phyloP scores from a whole-genome alignment of 805 yeast genomes.

The Kuraishia borneana region DNA sequence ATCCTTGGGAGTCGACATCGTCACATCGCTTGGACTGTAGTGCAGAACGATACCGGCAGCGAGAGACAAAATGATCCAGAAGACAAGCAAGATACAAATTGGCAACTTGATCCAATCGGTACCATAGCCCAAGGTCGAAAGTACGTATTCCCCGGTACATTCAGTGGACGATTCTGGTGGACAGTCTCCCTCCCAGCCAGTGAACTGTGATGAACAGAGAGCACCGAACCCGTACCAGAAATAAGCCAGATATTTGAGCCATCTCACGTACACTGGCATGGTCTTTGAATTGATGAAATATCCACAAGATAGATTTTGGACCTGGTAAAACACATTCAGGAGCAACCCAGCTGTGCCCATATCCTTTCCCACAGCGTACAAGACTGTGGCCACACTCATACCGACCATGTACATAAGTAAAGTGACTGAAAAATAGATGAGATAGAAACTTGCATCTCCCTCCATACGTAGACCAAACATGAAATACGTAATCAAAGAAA shows the following conservation, averaged over 20 bases:
- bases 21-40: constrained; percentile 32
- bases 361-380: constrained; percentile 41
- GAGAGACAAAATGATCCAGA: constrained; percentile 38
- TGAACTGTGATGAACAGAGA: constrained; percentile 43
- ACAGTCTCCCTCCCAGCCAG: constrained; percentile 46
- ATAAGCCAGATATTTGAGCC: constrained; percentile 63
- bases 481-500: constrained; percentile 47
- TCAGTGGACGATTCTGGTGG: constrained; percentile 21
- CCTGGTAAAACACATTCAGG: constrained; percentile 42
- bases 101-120: constrained; percentile 50
- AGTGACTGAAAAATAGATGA: constrained; percentile 40
- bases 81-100: constrained; percentile 36
- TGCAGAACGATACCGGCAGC: constrained; percentile 30
- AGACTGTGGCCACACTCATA: constrained; percentile 33
- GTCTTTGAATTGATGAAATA: constrained; percentile 56
- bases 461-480: constrained; percentile 52
- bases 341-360: constrained; percentile 42
- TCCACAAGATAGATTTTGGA: constrained; percentile 66
- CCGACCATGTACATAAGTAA: constrained; percentile 38
- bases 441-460: constrained; percentile 30
- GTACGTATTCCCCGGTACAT: constrained; percentile 38
- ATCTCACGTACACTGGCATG: constrained; percentile 71
- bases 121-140: constrained; percentile 44
- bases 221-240: constrained; percentile 68
- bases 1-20: constrained; percentile 22